A percentile compares a stretch with the other conserved stretches of the same genome.
Conservation (phyloP, 2,329 filamentous ascomycete genomes). For the Botryotinia calthae region DNA sequence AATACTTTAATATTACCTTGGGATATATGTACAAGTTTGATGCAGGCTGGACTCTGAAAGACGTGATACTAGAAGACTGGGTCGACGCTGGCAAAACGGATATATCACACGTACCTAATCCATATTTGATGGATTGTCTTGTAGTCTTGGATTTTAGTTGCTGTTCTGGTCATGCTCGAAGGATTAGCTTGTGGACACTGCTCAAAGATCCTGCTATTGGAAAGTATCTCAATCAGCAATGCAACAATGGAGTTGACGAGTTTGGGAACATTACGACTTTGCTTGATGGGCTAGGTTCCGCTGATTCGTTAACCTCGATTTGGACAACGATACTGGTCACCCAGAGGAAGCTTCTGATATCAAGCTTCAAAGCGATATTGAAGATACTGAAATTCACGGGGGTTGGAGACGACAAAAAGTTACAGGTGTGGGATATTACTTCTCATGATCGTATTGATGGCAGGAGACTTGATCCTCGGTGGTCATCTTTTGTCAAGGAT, state of each 20-base stretch:
- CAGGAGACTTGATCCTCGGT: constrained; percentile 34
- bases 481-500: background rate
- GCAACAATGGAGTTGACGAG: rapidly evolving
- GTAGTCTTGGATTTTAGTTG: constrained; percentile 10
- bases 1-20: background rate
- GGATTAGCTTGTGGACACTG: constrained; percentile 12
- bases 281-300: background rate
- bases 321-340: background rate
- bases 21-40: constrained; percentile 21
- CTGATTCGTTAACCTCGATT: background rate
- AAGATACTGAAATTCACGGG: background rate
- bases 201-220: background rate
- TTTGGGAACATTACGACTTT: background rate
- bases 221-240: background rate
- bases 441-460: background rate
- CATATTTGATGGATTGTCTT: constrained; percentile 13
- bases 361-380: background rate
- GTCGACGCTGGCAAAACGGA: background rate
- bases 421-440: constrained; percentile 5
- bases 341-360: background rate
- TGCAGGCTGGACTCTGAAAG: constrained; percentile 22
- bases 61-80: constrained; percentile 16
- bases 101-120: background rate
- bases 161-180: constrained; percentile 15
- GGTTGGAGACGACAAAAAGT: background rate